Conservation (phyloP, 495 filamentous ascomycete species). For the Lentithecium fluviatile region DNA sequence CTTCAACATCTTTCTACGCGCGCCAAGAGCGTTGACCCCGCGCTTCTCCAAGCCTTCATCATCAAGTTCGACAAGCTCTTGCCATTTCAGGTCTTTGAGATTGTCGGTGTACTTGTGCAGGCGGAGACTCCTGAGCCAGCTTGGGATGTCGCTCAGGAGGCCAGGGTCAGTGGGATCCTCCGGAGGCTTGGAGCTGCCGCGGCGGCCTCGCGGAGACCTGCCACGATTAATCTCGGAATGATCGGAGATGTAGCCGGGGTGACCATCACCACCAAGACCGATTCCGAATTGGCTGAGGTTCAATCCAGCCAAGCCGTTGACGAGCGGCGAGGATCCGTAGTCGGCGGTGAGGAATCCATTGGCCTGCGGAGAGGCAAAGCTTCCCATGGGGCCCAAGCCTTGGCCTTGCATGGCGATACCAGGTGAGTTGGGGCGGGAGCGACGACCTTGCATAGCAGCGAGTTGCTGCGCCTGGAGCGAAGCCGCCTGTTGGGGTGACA, state of each 20-base stretch:
- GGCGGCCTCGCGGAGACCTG: conserved; percentile 84
- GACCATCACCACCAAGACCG: conserved; percentile 54
- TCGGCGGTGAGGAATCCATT: conserved; percentile 94
- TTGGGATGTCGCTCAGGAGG: conserved; percentile 91
- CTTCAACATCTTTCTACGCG: conserved; percentile 97
- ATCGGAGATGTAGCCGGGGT: conserved; percentile 91
- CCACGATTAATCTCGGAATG: conserved; percentile 87
- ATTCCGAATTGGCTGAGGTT: conserved; percentile 67
- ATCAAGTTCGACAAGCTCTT: conserved; percentile 85
- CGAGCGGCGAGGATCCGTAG: conserved; percentile 67
- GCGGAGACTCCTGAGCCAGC: conserved; percentile 90
- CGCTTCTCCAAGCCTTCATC: conserved; percentile 91
- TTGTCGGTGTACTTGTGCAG: conserved; percentile 99
- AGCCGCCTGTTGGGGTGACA: conserved; percentile 80
- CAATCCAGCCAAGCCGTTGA: conserved; percentile 69
- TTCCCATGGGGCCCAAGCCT: conserved; percentile 58
- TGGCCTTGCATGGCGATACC: conserved; percentile 78
- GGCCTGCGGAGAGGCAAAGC: conserved; percentile 87
- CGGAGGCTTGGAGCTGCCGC: conserved; percentile 94
- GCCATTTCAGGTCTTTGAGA: conserved; percentile 95
- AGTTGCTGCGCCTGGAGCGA: conserved; percentile 84
- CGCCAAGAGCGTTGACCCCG: conserved; percentile 92
- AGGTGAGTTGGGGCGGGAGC: conserved; percentile 91
- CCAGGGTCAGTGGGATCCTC: conserved; percentile 93
- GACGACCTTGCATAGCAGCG: conserved; percentile 66